Percentiles rank a stretch among this genome's conserved stretches.
Evolutionary conservation across 2,329 filamentous ascomycete species (phyloP).

Genomic region (Clonostachys rhizophaga): DNA sequence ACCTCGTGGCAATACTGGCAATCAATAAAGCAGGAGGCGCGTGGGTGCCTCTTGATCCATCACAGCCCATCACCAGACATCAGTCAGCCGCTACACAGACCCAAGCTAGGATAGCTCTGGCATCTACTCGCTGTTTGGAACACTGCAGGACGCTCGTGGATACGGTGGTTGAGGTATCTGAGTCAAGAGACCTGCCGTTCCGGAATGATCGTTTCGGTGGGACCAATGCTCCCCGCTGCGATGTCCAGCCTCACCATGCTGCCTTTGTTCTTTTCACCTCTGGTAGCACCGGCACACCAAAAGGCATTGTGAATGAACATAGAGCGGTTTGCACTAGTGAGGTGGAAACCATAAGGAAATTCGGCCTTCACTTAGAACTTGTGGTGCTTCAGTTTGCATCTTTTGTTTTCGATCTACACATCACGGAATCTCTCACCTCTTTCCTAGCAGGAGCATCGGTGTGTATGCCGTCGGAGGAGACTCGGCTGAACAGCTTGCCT

Average conservation of each 20-base stretch:
- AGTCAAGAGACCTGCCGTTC: not conserved
- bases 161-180: not conserved
- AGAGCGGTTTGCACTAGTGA: slow-evolving; percentile 9
- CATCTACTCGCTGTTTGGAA: not conserved
- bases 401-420: slow-evolving; percentile 7
- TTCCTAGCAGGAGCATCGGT: slow-evolving; percentile 7
- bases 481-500: slow-evolving; percentile 4
- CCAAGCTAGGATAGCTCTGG: not conserved
- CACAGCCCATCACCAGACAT: not conserved
- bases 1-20: slow-evolving; percentile 19
- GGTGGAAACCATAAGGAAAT: not conserved
- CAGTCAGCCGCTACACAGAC: not conserved
- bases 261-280: slow-evolving; percentile 3
- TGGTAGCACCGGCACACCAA: slow-evolving; percentile 10
- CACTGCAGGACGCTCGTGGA: not conserved
- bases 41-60: slow-evolving; percentile 4
- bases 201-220: slow-evolving; percentile 11
- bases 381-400: slow-evolving; percentile 6
- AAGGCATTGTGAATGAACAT: slow-evolving; percentile 12
- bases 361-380: not conserved
- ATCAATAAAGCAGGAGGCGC: slow-evolving; percentile 9
- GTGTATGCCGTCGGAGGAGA: slow-evolving; percentile 8
- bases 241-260: not conserved
- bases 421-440: slow-evolving; percentile 4
- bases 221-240: too few relatives aligned